Conservation (phyloP, 805 yeast genomes). For the Candida golubevii region DNA sequence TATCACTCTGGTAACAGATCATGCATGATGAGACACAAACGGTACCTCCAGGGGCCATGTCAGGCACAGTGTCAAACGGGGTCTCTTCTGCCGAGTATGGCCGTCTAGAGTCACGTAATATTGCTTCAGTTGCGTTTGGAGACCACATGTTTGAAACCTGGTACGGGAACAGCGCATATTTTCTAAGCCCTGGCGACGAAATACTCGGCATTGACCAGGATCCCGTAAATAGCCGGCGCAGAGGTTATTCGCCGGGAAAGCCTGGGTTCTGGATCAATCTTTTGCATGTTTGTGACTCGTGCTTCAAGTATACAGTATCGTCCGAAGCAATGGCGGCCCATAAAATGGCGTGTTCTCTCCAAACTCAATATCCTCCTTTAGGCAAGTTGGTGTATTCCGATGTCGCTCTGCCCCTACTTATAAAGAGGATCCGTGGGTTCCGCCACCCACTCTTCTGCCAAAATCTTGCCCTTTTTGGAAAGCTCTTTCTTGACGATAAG, state of each 20-base stretch:
- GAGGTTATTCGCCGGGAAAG: conserved; percentile 7
- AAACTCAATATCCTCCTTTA: conserved; percentile 35
- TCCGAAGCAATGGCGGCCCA: conserved; percentile 49
- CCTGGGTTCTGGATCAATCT: conserved; percentile 51
- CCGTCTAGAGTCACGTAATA: conserved; percentile 56
- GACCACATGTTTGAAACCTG: conserved; percentile 68
- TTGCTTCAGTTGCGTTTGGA: conserved; percentile 64
- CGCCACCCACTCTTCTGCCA: conserved; percentile 70
- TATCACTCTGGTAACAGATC: no score
- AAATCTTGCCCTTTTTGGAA: conserved; percentile 77
- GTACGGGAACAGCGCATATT: conserved; percentile 85
- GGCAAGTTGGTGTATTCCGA: conserved; percentile 72
- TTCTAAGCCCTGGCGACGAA: conserved; percentile 35
- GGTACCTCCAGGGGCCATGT: no score
- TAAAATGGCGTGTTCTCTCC: conserved; percentile 35
- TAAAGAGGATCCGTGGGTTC: conserved; percentile 65
- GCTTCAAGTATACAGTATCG: conserved; percentile 74
- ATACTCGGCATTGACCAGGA: conserved; percentile 17
- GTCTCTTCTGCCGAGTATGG: conserved; percentile 44
- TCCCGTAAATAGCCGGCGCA: conserved; percentile 6
- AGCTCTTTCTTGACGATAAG: conserved; percentile 84
- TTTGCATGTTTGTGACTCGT: conserved; percentile 70
- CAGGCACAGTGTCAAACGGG: no score
- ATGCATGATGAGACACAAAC: no score
- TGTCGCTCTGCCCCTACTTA: conserved; percentile 40